Percentiles rank a stretch among this genome's conserved stretches.
phyloP scores from a whole-genome alignment of 148 eudicot genomes.

The Fallopia convolvulus region DNA sequence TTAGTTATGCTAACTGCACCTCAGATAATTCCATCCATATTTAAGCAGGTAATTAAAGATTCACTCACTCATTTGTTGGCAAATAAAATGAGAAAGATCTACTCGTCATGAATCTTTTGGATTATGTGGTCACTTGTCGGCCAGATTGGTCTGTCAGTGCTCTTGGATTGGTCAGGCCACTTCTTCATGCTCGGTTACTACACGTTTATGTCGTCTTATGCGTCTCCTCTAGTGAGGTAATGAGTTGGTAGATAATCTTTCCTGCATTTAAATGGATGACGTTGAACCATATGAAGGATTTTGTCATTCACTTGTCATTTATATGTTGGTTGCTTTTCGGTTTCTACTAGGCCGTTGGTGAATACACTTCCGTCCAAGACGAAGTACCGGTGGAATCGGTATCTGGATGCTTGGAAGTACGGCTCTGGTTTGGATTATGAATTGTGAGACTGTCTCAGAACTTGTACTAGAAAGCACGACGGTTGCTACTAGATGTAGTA shows the following conservation, averaged over 20 bases:
- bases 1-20: constrained; percentile 81
- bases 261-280: neutral
- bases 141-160: constrained; percentile 88
- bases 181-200: constrained; percentile 81
- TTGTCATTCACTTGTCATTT: neutral
- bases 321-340: neutral
- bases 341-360: constrained; percentile 50
- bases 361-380: constrained; percentile 42
- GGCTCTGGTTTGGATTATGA: constrained; percentile 87
- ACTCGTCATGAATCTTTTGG: neutral
- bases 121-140: neutral
- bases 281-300: neutral
- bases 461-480: neutral
- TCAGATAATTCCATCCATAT: constrained; percentile 77
- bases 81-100: neutral
- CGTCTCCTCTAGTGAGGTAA: constrained; percentile 81
- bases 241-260: constrained; percentile 1
- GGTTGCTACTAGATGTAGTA: neutral
- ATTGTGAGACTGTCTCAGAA: constrained; percentile 15
- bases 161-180: constrained; percentile 87
- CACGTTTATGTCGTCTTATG: constrained; percentile 60
- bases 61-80: neutral
- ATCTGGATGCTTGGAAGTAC: constrained; percentile 90
- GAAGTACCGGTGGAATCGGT: constrained; percentile 67
- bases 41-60: constrained; percentile 59